These are phyloP conservation scores for Aspergillus thermomutatus DNA, from an alignment of 2,329 filamentous ascomycete genomes.

Conservation along the genomic window DNA sequence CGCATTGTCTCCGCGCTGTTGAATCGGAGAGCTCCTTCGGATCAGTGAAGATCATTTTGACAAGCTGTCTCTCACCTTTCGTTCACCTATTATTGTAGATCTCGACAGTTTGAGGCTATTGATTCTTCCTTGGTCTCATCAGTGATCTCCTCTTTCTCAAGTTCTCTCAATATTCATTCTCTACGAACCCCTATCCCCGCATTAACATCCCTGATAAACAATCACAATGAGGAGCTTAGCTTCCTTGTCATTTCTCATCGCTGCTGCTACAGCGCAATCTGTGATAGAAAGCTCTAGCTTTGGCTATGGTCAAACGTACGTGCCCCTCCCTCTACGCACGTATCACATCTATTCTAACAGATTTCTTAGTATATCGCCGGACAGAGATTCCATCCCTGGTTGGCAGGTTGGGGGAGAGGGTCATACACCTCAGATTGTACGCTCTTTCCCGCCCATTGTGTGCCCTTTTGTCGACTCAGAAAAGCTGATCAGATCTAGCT, in stretches of 20 bases:
- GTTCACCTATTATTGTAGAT: constrained; percentile 1
- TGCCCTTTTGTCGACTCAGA: not conserved
- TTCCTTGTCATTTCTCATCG: constrained; percentile 45
- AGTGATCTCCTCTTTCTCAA: not conserved
- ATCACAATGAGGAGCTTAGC: constrained; percentile 40
- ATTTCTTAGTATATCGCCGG: constrained; percentile 58
- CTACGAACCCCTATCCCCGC: not conserved
- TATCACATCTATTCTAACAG: constrained; percentile 6
- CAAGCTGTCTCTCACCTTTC: constrained; percentile 12
- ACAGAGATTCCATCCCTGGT: constrained; percentile 50
- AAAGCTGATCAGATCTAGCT: constrained; percentile 45
- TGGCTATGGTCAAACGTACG: constrained; percentile 63
- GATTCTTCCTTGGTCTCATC: not conserved
- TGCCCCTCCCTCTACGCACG: constrained; percentile 9
- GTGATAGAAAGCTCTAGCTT: constrained; percentile 74
- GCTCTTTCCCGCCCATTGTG: constrained; percentile 6
- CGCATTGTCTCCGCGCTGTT: constrained; percentile 34
- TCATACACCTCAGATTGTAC: constrained; percentile 52
- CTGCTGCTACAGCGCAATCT: constrained; percentile 59
- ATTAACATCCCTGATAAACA: constrained; percentile 13
- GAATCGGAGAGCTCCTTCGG: constrained; percentile 19
- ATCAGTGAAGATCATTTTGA: constrained; percentile 12
- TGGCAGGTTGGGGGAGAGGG: constrained; percentile 55
- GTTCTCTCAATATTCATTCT: not conserved
- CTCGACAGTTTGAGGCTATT: not conserved